Evolutionary conservation across 2,329 filamentous ascomycete genomes (phyloP), one percentile per base, ranked within the genome.

Genomic region (Colletotrichum sp.): DNA sequence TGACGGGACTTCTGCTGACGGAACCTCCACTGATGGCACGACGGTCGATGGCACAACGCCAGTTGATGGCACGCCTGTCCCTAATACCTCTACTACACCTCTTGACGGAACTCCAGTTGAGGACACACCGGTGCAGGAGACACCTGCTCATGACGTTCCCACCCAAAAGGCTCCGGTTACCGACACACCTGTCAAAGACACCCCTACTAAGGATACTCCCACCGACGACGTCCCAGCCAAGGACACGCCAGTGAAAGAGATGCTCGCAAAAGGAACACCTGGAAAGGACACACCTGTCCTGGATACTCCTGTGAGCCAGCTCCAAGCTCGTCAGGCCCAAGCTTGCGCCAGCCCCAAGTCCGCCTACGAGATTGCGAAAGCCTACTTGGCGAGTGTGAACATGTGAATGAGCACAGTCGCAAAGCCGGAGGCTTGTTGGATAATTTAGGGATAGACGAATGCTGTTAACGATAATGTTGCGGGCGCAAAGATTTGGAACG

Each of bases 121-220:
- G 6, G 43, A 52, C 43, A 52, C n/a, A 3, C 2, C 43, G 0
- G n/a, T 52, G 3, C 43, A 52, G 10, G 43, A 52, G 43, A 21
- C 43, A 2, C 43, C 43, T 21, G 10, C 10, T 52, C n/a, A 52
- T 52, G n/a, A 21, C 2, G 8, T 52, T 24, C 43, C 43, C n/a
- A 5, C 0, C 2, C 3, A 24, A 52, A 21, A 21, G 0, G 6
- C 10, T 52, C n/a, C 43, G 0, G 9, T 2, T n/a, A 12, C 1
- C 3, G 38, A 48, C 9, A 48, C 38, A n/a, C 38, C 43, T 7
- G n/a, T 52, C n/a, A 52, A 21, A n/a, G 43, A 52, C n/a, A 2
- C 43, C 3, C 43, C 10, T 8, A 21, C 0, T 5, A 52, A 52
- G n/a, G 43, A 52, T 13, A 7, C n/a, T 52, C n/a, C 43, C 3